Evolutionary conservation across 1,284 basidiomycete genomes (phyloP).

Genomic region (Microbotryomycetes sp.): DNA sequence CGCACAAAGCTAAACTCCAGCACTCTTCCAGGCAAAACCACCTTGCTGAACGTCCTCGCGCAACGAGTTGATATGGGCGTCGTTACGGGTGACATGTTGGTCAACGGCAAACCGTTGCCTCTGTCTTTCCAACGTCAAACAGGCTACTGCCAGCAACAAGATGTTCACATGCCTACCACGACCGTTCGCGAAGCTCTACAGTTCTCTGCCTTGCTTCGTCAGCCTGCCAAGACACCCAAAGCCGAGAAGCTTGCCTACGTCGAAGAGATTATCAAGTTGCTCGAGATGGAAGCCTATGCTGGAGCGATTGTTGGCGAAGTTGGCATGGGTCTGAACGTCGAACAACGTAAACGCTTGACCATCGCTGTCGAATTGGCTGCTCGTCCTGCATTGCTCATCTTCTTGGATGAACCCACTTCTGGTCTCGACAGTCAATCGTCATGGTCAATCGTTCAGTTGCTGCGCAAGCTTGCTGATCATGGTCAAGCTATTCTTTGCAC

Average conservation of each 20-base stretch:
- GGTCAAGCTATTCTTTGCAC: constrained; percentile 65
- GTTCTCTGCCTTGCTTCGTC: constrained; percentile 75
- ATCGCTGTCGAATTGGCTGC: constrained; percentile 59
- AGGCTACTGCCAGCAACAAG: constrained; percentile 37
- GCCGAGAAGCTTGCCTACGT: constrained; percentile 75
- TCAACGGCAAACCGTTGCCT: constrained; percentile 67
- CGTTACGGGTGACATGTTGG: constrained; percentile 67
- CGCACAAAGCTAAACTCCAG: too few species aligned
- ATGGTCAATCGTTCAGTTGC: constrained; percentile 73
- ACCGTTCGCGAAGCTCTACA: constrained; percentile 73
- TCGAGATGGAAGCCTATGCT: constrained; percentile 62
- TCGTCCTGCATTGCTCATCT: constrained; percentile 65
- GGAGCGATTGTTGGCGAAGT: constrained; percentile 71
- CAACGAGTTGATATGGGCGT: constrained; percentile 67
- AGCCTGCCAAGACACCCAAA: constrained; percentile 58
- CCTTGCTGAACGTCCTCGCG: constrained; percentile 66
- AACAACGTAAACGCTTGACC: constrained; percentile 70
- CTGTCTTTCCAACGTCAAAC: constrained; percentile 67
- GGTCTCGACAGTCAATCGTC: constrained; percentile 84
- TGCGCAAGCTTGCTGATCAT: constrained; percentile 64
- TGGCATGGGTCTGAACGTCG: constrained; percentile 54
- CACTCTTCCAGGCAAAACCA: constrained; percentile 37
- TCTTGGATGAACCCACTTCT: constrained; percentile 58
- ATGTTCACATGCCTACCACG: constrained; percentile 37
- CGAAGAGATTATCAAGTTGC: constrained; percentile 69